Evolutionary conservation across 2,329 filamentous ascomycete species (phyloP), one percentile per base, ranked within the genome.

Genomic region (Claviceps cyperi): DNA sequence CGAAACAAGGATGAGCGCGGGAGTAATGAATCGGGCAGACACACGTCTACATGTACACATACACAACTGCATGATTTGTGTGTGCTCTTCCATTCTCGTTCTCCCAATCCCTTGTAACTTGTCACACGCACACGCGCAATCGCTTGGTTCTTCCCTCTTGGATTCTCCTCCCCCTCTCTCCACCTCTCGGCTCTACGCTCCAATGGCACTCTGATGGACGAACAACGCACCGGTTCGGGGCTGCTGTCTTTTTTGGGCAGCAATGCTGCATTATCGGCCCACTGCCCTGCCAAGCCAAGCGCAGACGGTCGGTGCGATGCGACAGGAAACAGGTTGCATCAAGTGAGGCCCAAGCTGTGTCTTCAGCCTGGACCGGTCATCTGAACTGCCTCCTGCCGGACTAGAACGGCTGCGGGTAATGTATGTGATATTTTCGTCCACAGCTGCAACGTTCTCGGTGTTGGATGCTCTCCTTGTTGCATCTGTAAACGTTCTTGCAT

Each of bases 251-350:
- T 44, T 37, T 49, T 52, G 45, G 51, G 51, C 51, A 52, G 48
- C 51, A 52, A 50, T 50, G 51, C 51, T 14, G 35, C 38, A 36
- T 7, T 17, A 13, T 46, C 32, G 51, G 45, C 48, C 51, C 51
- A 52, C 48, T 45, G 19, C 35, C 39, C n/a, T 24, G 6, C 44
- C n/a, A 36, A 17, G 44, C 21, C 21, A 21, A 21, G 21, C 21
- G 21, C 21, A 21, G 21, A 21, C 21, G 21, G 21, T 21, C 21
- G 21, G 21, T 21, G 21, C 21, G 21, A 21, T 21, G 21, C 21
- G 21, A 21, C 21, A 21, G n/a, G 19, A 46, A 39, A 46, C 46
- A 36, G 45, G 45, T 35, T 37, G 36, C 43, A 47, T 50, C 32
- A 21, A 21, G 21, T 22, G 17, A 37, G 22, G 9, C 28, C 28